Conservation (phyloP, 257 asterid species). For the Handroanthus guayacan region DNA sequence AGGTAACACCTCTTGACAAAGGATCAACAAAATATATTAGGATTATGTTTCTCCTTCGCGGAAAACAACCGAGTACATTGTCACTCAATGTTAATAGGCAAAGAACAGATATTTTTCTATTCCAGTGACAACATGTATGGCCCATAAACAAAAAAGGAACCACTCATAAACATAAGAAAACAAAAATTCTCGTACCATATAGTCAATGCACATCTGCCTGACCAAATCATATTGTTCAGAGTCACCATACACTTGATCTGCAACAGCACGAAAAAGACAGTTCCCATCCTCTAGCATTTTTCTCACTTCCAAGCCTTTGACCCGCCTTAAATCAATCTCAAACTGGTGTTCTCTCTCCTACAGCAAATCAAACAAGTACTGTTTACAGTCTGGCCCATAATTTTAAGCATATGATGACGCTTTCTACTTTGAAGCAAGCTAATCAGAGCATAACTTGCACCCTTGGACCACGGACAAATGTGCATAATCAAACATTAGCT, state of each 20-base stretch:
- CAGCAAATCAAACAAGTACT: conserved; percentile 35
- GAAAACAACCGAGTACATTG: conserved; percentile 6
- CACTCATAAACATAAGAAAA: conserved; percentile 10
- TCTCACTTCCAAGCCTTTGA: conserved; percentile 89
- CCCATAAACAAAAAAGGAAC: neutral
- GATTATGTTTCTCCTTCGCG: neutral
- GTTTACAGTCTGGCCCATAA: conserved; percentile 12
- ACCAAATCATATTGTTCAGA: conserved; percentile 85
- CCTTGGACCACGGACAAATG: conserved; percentile 16
- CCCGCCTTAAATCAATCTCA: conserved; percentile 86
- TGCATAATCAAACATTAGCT: neutral
- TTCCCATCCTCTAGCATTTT: conserved; percentile 97
- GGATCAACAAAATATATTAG: conserved; percentile 7
- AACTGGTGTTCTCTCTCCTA: conserved; percentile 96
- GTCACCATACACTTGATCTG: conserved; percentile 99
- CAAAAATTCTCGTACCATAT: conserved; percentile 70
- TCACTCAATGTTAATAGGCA: conserved; percentile 23
- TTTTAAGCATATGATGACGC: conserved; percentile 18
- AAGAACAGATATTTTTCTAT: neutral
- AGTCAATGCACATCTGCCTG: conserved; percentile 99
- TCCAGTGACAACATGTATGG: conserved; percentile 1
- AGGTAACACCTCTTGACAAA: conserved; percentile 10
- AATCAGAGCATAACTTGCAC: conserved; percentile 26
- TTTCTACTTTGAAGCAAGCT: conserved; percentile 22
- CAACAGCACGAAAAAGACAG: conserved; percentile 99